Evolutionary conservation across 805 yeast genomes (phyloP).

Genomic region (Saturnispora gosingensis): DNA sequence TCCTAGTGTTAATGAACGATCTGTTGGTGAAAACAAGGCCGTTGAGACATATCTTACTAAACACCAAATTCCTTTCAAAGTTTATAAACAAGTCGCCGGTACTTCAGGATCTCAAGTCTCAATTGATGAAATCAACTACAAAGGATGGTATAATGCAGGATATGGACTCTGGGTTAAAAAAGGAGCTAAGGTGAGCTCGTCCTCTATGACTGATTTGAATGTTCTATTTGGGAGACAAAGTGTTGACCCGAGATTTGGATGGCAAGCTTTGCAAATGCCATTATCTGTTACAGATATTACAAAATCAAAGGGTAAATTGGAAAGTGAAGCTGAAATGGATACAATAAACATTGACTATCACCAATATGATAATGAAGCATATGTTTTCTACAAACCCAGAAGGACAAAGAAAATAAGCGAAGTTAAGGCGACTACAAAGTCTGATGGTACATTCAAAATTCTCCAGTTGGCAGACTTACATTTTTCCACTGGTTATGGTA

Average conservation of each 20-base stretch:
- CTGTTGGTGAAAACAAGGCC: neutral
- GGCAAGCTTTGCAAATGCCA: slow-evolving; percentile 32
- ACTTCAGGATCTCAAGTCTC: neutral
- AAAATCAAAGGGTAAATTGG: slow-evolving; percentile 1
- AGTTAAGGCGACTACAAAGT: slow-evolving; percentile 26
- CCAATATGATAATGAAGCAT: slow-evolving; percentile 11
- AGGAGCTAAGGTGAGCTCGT: slow-evolving; percentile 29
- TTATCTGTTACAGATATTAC: slow-evolving; percentile 6
- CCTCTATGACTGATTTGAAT: slow-evolving; percentile 50
- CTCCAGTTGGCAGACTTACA: slow-evolving; percentile 89
- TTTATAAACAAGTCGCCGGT: slow-evolving; percentile 5
- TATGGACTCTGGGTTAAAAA: slow-evolving; percentile 54
- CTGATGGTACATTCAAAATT: slow-evolving; percentile 55
- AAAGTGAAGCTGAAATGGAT: slow-evolving; percentile 1
- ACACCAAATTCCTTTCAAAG: slow-evolving; percentile 3
- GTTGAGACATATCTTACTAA: neutral
- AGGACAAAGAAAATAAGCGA: slow-evolving; percentile 16
- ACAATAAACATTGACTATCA: slow-evolving; percentile 8
- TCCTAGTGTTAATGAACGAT: neutral
- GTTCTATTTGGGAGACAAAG: slow-evolving; percentile 66
- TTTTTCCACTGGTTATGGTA: slow-evolving; percentile 75
- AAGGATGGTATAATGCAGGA: slow-evolving; percentile 13
- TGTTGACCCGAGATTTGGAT: slow-evolving; percentile 67
- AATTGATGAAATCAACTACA: neutral
- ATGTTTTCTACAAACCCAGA: slow-evolving; percentile 10